Evolutionary conservation across 176 grass and related monocot genomes (phyloP).

Genomic region (Oryza australiensis): DNA sequence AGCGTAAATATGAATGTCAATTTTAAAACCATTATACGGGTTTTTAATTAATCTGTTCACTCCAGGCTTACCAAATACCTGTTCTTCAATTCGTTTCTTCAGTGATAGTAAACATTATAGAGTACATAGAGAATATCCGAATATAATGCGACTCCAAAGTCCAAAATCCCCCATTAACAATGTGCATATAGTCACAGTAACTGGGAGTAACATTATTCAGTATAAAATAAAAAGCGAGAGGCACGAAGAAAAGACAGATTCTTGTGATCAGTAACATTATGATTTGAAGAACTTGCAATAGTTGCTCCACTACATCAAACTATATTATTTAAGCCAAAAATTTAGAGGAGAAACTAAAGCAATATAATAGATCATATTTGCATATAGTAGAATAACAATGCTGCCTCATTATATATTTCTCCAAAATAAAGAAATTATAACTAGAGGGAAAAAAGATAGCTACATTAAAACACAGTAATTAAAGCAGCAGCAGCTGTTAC

Average conservation of each 20-base stretch:
- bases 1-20: not conserved
- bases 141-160: no score
- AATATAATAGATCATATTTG: not conserved
- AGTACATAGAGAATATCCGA: no score
- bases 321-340: not conserved
- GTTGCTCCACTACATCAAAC: not conserved
- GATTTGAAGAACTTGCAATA: not conserved
- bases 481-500: not conserved
- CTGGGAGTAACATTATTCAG: not conserved
- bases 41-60: not conserved
- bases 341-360: not conserved
- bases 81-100: no score
- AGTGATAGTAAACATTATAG: no score
- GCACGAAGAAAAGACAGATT: conserved; percentile 1
- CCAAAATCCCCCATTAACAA: not conserved
- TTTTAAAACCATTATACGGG: not conserved
- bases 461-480: not conserved
- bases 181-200: not conserved
- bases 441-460: not conserved
- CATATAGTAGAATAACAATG: not conserved
- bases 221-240: not conserved
- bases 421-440: not conserved
- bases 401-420: not conserved
- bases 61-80: no score
- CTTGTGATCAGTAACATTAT: not conserved